Evolutionary conservation across 306 rosid species (phyloP).

Genomic region (Myrica gale): DNA sequence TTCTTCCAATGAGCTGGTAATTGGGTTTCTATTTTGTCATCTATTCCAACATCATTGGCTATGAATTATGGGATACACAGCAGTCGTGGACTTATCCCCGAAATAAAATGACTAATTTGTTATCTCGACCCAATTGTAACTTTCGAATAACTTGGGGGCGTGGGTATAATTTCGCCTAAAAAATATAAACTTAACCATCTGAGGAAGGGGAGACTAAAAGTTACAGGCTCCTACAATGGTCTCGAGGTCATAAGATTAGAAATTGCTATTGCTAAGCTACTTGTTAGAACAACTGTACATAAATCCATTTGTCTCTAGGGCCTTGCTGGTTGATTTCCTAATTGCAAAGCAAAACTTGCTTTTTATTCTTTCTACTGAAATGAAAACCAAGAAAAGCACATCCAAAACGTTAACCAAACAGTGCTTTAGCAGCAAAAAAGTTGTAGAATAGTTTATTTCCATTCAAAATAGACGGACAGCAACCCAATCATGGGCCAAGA

Average conservation of each 20-base stretch:
- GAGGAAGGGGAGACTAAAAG: neutral
- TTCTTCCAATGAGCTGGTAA: too few species aligned
- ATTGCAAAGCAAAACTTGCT: neutral
- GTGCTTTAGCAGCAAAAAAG: neutral
- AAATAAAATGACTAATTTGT: too few species aligned
- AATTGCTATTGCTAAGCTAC: neutral
- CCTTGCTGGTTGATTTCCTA: neutral
- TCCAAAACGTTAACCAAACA: neutral
- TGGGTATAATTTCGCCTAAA: too few species aligned
- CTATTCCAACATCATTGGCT: too few species aligned
- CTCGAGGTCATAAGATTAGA: neutral
- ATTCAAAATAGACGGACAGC: neutral
- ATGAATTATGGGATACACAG: too few species aligned
- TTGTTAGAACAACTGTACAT: neutral
- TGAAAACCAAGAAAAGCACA: neutral
- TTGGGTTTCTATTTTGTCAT: too few species aligned
- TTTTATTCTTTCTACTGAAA: neutral
- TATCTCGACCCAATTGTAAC: too few species aligned
- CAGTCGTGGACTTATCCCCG: too few species aligned
- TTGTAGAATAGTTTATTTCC: neutral
- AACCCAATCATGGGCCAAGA: neutral
- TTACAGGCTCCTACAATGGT: neutral
- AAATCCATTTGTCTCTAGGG: neutral
- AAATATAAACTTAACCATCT: too few species aligned
- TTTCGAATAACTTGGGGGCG: too few species aligned